Conservation (phyloP, 805 yeast genomes). For the Candida sakaeoensis region DNA sequence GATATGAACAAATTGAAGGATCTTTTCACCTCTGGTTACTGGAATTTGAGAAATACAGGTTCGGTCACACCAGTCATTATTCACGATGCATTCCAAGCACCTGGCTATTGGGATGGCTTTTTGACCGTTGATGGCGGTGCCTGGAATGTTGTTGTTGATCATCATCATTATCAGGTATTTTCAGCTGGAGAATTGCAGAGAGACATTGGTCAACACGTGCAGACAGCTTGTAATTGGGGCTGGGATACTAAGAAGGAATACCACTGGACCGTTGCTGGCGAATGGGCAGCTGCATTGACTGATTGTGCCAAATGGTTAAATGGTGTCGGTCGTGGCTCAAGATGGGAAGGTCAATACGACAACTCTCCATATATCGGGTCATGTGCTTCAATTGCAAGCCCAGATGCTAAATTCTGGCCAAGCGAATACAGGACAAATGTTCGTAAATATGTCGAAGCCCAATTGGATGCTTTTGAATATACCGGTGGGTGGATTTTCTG, state of each 20-base stretch:
- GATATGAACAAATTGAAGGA: constrained; percentile 55
- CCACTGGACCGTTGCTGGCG: constrained; percentile 80
- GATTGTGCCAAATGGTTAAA: constrained; percentile 89
- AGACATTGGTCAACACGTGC: constrained; percentile 58
- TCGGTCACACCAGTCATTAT: constrained; percentile 57
- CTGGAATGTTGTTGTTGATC: constrained; percentile 77
- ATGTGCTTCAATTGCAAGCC: constrained; percentile 43
- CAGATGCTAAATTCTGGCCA: constrained; percentile 48
- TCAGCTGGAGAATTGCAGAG: constrained; percentile 56
- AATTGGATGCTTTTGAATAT: constrained; percentile 73
- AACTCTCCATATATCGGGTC: constrained; percentile 49
- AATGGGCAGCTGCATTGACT: constrained; percentile 89
- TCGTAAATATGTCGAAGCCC: constrained; percentile 81
- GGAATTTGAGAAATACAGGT: constrained; percentile 51
- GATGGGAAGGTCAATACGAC: constrained; percentile 64
- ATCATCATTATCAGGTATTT: constrained; percentile 89
- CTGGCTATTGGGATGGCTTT: constrained; percentile 60
- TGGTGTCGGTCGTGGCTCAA: constrained; percentile 80
- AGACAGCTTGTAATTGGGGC: constrained; percentile 30
- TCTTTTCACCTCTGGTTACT: constrained; percentile 63
- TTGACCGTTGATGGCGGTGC: constrained; percentile 27
- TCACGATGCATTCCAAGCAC: constrained; percentile 77
- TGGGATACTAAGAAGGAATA: constrained; percentile 39
- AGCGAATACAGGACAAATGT: constrained; percentile 51
- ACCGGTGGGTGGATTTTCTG: constrained; percentile 89